Percentiles rank a stretch among this genome's conserved stretches.
Conservation (phyloP, 352 stramenopile genomes). For the Phytophthora aleatoria region DNA sequence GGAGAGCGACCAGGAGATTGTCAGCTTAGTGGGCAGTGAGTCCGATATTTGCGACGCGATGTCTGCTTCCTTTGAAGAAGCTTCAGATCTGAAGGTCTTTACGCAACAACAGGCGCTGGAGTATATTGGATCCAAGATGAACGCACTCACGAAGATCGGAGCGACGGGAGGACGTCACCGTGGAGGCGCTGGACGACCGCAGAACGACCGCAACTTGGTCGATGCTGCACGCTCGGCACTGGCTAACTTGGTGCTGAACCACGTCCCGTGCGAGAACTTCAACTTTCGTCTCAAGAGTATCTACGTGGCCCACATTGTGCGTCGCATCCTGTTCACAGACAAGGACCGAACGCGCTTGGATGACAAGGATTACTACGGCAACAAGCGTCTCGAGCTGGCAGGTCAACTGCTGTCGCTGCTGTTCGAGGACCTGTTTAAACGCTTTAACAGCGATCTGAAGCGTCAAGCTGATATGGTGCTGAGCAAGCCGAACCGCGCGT, state of each 20-base stretch:
- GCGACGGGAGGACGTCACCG: constrained; percentile 45
- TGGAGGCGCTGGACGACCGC: constrained; percentile 31
- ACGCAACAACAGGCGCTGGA: constrained; percentile 95
- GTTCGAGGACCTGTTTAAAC: constrained; percentile 99
- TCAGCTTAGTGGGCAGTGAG: constrained; percentile 95
- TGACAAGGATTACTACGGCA: constrained; percentile 99
- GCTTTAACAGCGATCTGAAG: constrained; percentile 99
- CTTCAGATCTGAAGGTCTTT: constrained; percentile 94
- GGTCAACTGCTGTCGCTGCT: constrained; percentile 98
- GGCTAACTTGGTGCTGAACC: constrained; percentile 98
- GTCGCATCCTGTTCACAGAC: constrained; percentile 89
- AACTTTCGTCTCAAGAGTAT: constrained; percentile 98
- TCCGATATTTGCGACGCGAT: constrained; percentile 95
- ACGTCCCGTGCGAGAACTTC: constrained; percentile 98
- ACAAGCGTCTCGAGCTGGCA: constrained; percentile 99
- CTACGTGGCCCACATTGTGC: constrained; percentile 98
- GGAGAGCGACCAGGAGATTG: constrained; percentile 98
- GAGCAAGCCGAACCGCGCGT: constrained; percentile 97
- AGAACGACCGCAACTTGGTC: constrained; percentile 70
- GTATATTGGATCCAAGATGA: constrained; percentile 98
- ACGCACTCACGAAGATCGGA: constrained; percentile 65
- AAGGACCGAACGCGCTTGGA: constrained; percentile 92
- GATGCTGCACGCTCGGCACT: constrained; percentile 98
- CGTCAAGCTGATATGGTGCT: constrained; percentile 97
- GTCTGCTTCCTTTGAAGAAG: constrained; percentile 96